Base-by-base conservation (phyloP, 805 yeast genomes). In the Yarrowia porcina region DNA sequence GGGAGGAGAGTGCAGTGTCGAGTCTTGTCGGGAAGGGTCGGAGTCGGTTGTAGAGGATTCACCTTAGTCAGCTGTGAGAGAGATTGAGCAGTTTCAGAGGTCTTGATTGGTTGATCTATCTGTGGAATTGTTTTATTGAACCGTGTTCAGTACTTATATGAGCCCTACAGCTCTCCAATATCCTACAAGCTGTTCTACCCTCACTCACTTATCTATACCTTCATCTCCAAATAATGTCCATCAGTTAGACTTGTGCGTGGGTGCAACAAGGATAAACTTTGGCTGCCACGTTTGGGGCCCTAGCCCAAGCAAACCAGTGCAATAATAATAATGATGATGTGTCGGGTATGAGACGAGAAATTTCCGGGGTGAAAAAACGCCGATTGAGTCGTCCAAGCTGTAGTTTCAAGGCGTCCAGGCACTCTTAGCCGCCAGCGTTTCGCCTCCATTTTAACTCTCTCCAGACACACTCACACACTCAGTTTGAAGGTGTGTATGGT, bases 231-330 rank as follows among this genome's bases (percentile, higher is more conserved):
- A 1, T 33, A 7, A 15, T 41, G 44, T 15, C 38, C 38, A 33
- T 33, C 20, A 32, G 20, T 33, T 33, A 5, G 18, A 33, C 18
- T 33, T 33, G 38, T 15, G 7, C 28, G 28, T 5, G 8, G 2
- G 9, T 33, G 8, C 38, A 18, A 25, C 27, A 4, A 41, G 47
- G 47, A 42, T 49, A 49, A 49, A 49, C 56, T 49, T 49, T 49
- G 56, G 56, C 56, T 32, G 56, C 56, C 56, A 49, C 56, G 56
- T 49, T 49, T 49, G 56, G 56, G 56, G 56, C 56, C 54, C 38
- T 30, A 30, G 54, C 54, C 50, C 36, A 45, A 45, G 52, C 52
- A 45, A 45, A 20, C 45, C 30, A 41, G 45, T 21, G 45, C 25
- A 20, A 30, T 30, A 45, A 45, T 45, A 45, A 45, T 20, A 45